Evolutionary conservation across 768 basidiomycete genomes (phyloP), one percentile per base, ranked within the genome.

Genomic region (Mycena vitilis): DNA sequence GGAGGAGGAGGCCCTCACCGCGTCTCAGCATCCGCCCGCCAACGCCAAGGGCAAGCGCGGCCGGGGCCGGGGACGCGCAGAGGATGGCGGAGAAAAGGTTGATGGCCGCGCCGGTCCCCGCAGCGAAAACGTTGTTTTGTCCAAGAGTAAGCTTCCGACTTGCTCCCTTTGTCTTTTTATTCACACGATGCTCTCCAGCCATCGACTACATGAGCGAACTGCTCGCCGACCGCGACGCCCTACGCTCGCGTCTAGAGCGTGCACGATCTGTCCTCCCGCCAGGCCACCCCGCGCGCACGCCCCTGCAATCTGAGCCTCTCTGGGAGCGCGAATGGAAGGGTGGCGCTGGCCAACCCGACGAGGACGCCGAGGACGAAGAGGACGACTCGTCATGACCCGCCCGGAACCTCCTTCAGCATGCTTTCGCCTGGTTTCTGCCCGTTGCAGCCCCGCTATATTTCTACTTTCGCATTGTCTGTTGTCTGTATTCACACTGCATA

Each of bases 251-350:
- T 5, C 81, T 95, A 5, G 81, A 89, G 9, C 82, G 81, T 18
- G 91, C 93, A 25, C 86, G 88, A 37, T 81, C 79, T 9, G 73
- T 79, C 47, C 83, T 95, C 2, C 87, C 89, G 1, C 84, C 81
- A 6, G 84, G 85, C 4, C 92, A 95, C 74, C 91, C 88, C 6
- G 84, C 86, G 13, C 82, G 88, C 23, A 73, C 74, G 5, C 80
- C 82, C 71, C 64, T 73, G 58, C 47, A 67, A 20, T 62, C 68
- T 0, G 73, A 74, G 49, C 87, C 88, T 36, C 81, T 90, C 22
- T 96, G 95, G 95, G 93, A 95, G 75, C 86, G 91, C 48, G 88
- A 90, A 68, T 95, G 95, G 95, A 89, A 88, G 48, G 93, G 94
- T 18, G 94, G 93, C 0, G 83, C 87, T 61, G 84, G 85, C 56